Evolutionary conservation across 2,329 filamentous ascomycete genomes (phyloP), one percentile per base, ranked within the genome.

Genomic region (Aspergillus vadensis): DNA sequence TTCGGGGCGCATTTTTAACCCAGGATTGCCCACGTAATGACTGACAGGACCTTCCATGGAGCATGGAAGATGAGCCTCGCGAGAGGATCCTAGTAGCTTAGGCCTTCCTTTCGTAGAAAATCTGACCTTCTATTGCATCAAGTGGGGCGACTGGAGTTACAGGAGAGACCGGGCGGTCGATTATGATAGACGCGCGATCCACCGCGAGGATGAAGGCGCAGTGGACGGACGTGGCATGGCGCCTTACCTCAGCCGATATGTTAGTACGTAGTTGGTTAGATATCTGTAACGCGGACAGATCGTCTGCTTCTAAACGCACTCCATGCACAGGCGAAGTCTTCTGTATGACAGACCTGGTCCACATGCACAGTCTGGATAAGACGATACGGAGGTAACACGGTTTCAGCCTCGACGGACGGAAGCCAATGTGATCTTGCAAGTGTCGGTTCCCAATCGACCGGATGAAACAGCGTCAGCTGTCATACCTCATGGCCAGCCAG

Each of bases 391-490:
- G 27, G 53, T 55, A 17, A 44, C 53, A 55, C 53, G 30, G 53
- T 57, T 52, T 57, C 55, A 57, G 55, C 55, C 55, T 57, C 47
- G 47, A 57, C 9, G 21, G 47, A 27, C 30, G 38, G 38, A 47
- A 57, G 23, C 55, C 53, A 47, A 32, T 39, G 25, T 32, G 39
- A 44, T 43, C 19, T 41, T 19, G 43, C 41, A 15, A 32, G 32
- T 47, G 25, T 27, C 25, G 27, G 25, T 59, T 63, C 48, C 63
- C 58, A 65, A 55, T 23, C 51, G 15, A 43, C 52, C 52, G 60
- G 61, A 63, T 65, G 61, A 63, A 63, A 65, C 61, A 58, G 38
- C 53, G 39, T 55, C 41, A 55, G 47, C 47, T 50, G 47, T 32
- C 47, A 50, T 30, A 50, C 47, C 25, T 36, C 47, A 32, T 50